These are phyloP conservation scores for Arctium minus DNA, from an alignment of 129 eudicot species.

Conservation along the genomic window DNA sequence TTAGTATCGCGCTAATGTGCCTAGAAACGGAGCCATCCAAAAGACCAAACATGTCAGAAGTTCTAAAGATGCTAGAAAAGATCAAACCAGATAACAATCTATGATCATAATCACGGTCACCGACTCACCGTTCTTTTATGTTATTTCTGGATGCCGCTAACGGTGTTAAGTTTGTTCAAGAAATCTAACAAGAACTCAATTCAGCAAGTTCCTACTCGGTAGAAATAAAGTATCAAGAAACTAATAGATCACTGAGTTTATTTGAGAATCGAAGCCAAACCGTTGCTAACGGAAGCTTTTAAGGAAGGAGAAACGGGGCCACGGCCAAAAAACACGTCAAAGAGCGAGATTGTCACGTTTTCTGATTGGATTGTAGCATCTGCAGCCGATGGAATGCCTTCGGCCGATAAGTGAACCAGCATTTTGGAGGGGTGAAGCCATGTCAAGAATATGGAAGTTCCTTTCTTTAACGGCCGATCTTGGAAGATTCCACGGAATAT, in stretches of 20 bases:
- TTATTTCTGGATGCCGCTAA: neutral
- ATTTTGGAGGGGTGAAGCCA: constrained; percentile 76
- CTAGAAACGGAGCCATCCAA: constrained; percentile 70
- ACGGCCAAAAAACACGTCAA: constrained; percentile 80
- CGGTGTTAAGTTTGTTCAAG: neutral
- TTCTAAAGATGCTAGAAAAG: constrained; percentile 77
- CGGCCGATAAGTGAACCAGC: constrained; percentile 66
- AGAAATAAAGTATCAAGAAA: neutral
- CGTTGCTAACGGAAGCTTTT: constrained; percentile 62
- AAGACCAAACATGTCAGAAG: constrained; percentile 86
- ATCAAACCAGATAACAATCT: constrained; percentile 34
- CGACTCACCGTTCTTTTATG: neutral
- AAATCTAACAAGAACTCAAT: constrained; percentile 11
- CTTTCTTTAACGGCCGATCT: constrained; percentile 66
- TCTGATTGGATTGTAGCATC: constrained; percentile 70
- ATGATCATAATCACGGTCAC: constrained; percentile 20
- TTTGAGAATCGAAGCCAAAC: constrained; percentile 48
- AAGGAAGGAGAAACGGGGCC: constrained; percentile 83
- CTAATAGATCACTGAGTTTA: constrained; percentile 7
- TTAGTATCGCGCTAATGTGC: constrained; percentile 70
- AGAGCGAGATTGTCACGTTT: constrained; percentile 67
- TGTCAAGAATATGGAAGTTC: constrained; percentile 71
- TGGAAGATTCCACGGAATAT: constrained; percentile 64
- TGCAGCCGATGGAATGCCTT: constrained; percentile 50
- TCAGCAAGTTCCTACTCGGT: constrained; percentile 4